Conservation (phyloP, 1,284 basidiomycete species). For the Mycosarcoma mackinlayi region DNA sequence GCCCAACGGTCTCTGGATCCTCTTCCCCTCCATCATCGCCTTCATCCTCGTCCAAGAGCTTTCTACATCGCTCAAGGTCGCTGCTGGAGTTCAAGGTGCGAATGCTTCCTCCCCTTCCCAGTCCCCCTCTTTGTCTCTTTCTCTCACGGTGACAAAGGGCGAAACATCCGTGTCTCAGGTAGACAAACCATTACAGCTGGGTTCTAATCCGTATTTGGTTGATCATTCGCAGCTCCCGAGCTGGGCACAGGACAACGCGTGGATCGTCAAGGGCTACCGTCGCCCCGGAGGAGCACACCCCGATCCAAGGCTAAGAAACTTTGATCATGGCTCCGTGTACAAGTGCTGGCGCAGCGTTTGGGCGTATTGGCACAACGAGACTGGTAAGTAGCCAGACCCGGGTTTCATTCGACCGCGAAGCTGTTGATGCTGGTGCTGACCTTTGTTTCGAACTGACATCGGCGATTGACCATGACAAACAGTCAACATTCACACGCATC, state of each 20-base stretch:
- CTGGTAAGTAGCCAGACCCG: constrained; percentile 50
- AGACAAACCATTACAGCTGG: constrained; percentile 1
- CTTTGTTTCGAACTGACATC: not conserved
- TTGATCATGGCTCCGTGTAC: constrained; percentile 57
- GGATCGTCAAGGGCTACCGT: constrained; percentile 62
- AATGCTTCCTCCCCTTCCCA: constrained; percentile 3
- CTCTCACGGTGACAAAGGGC: too few relatives aligned
- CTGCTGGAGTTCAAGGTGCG: constrained; percentile 52
- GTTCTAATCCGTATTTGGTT: constrained; percentile 52
- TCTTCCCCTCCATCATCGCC: constrained; percentile 76
- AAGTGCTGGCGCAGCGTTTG: constrained; percentile 66
- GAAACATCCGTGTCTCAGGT: too few relatives aligned
- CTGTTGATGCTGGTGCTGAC: not conserved
- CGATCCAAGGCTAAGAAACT: constrained; percentile 37
- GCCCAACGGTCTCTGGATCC: constrained; percentile 82
- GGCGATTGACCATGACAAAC: not conserved
- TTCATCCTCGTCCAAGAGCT: constrained; percentile 37
- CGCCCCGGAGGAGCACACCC: constrained; percentile 56
- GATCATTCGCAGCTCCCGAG: constrained; percentile 56
- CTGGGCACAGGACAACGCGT: constrained; percentile 64
- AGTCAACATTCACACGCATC: constrained; percentile 92
- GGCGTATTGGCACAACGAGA: constrained; percentile 67
- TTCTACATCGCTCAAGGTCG: constrained; percentile 33
- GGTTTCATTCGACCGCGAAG: too few relatives aligned
- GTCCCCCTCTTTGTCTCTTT: not conserved